Evolutionary conservation across 352 stramenopile genomes (phyloP), one percentile per base, ranked within the genome.

Genomic region (Phytophthora fragariaefolia): DNA sequence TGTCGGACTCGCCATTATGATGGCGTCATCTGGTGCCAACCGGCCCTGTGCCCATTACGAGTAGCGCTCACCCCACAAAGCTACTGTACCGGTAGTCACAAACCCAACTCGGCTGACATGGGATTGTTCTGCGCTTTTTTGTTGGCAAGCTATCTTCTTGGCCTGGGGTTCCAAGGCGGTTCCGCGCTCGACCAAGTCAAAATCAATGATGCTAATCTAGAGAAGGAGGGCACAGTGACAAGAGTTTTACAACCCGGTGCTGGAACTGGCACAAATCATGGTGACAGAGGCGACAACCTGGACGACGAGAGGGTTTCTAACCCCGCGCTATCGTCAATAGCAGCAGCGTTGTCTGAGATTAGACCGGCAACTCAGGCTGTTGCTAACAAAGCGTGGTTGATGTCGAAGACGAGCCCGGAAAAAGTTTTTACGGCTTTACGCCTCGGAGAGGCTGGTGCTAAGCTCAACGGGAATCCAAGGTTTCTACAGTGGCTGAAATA

Each of bases 401-500:
- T 34, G 7, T 30, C 32, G n/a, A 30, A 34, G 1, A 51, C 22
- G 8, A 10, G 42, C 8, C 40, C 54, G 1, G 26, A 1, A n/a
- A n/a, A 52, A 2, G 18, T 54, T 12, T 54, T 47, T 20, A 18
- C 9, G 3, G 10, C 2, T 3, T 28, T 56, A 30, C 27, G 6
- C 12, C 28, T 63, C 20, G 43, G 20, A 36, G 22, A 47, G 2
- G 28, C 28, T 20, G 28, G 15, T 1, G 9, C 13, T 2, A 63
- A 56, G 22, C 45, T 63, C 1, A 30, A 48, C n/a, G 30, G 48
- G 1, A 63, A 63, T 12, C 56, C 43, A 22, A 23, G 17, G 5
- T 43, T 62, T 7, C 18, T 62, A 0, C 42, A 53, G 27, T 54
- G 38, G 40, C 26, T 52, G 6, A 28, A 51, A 9, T 46, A 40